phyloP scores from a whole-genome alignment of 1,284 basidiomycete species.

The Ustanciosporium gigantosporum region DNA sequence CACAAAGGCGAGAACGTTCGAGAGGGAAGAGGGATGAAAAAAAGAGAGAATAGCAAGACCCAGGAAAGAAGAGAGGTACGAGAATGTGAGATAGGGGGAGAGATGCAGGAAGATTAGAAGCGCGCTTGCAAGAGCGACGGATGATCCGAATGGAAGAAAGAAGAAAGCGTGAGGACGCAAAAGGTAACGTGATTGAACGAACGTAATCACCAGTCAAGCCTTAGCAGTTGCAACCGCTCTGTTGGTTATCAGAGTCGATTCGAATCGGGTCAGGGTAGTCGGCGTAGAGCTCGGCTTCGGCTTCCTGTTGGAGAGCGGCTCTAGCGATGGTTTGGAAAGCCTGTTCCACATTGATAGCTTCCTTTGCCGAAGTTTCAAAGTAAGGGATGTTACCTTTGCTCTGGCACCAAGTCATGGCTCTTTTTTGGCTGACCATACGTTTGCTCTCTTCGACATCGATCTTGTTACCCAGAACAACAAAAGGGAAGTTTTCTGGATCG shows the following conservation, averaged over 20 bases:
- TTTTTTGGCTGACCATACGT: constrained; percentile 98
- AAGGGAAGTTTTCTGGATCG: constrained; percentile 98
- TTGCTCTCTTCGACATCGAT: constrained; percentile 99
- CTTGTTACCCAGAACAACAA: constrained; percentile 92
- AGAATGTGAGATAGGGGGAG: too few species aligned
- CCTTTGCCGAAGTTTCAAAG: constrained; percentile 99
- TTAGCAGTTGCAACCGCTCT: constrained; percentile 88
- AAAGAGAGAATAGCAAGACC: too few species aligned
- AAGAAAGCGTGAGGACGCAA: too few species aligned
- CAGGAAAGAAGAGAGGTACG: too few species aligned
- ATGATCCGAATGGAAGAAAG: too few species aligned
- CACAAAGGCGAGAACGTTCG: too few species aligned
- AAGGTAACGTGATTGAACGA: not conserved
- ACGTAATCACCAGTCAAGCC: constrained; percentile 1
- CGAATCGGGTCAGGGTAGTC: constrained; percentile 99
- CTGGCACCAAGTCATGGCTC: constrained; percentile 99
- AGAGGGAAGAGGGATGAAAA: too few species aligned
- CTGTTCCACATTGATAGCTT: constrained; percentile 99
- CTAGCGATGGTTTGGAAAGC: constrained; percentile 99
- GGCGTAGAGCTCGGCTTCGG: constrained; percentile 91
- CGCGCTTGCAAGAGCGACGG: too few species aligned
- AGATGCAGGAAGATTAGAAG: too few species aligned
- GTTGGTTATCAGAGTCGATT: constrained; percentile 88
- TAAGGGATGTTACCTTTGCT: constrained; percentile 99
- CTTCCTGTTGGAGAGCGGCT: constrained; percentile 95